Conservation (phyloP, 2,329 filamentous ascomycete species). For the Zymoseptoria brevis region DNA sequence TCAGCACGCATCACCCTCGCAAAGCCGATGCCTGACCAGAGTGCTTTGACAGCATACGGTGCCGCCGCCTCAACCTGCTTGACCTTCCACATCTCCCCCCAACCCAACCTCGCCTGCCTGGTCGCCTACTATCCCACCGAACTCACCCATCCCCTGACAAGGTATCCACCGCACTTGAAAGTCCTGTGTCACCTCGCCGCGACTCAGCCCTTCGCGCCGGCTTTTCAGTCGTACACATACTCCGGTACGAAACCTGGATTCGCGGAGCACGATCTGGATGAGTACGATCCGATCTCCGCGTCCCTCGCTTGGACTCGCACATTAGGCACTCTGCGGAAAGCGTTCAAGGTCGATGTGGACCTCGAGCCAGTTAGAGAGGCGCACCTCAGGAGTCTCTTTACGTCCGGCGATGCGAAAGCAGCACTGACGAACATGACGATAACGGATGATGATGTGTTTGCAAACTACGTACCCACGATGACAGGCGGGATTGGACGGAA, state of each 20-base stretch:
- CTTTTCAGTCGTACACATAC: constrained; percentile 36
- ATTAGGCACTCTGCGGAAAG: constrained; percentile 29
- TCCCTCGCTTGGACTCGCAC: constrained; percentile 38
- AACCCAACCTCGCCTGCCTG: constrained; percentile 34
- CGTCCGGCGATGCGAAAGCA: constrained; percentile 19
- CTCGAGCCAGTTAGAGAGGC: constrained; percentile 32
- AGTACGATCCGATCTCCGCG: constrained; percentile 36
- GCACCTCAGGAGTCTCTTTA: constrained; percentile 24
- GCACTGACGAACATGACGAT: constrained; percentile 26
- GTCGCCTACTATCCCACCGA: constrained; percentile 37
- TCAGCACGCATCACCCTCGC: neutral
- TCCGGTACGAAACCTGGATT: constrained; percentile 33
- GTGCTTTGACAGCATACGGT: constrained; percentile 31
- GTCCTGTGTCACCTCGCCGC: constrained; percentile 36
- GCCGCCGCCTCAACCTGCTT: constrained; percentile 35
- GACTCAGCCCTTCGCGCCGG: constrained; percentile 30
- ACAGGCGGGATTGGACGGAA: constrained; percentile 37
- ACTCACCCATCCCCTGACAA: constrained; percentile 31
- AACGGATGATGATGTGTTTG: constrained; percentile 19
- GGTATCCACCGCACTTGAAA: constrained; percentile 33
- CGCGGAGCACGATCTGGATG: constrained; percentile 33
- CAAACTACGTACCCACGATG: constrained; percentile 36
- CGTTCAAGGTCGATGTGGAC: constrained; percentile 20
- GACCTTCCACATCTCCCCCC: constrained; percentile 34
- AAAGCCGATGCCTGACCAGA: neutral